Evolutionary conservation across 2,329 filamentous ascomycete species (phyloP), one percentile per base, ranked within the genome.

Genomic region (Aspergillus candidus): DNA sequence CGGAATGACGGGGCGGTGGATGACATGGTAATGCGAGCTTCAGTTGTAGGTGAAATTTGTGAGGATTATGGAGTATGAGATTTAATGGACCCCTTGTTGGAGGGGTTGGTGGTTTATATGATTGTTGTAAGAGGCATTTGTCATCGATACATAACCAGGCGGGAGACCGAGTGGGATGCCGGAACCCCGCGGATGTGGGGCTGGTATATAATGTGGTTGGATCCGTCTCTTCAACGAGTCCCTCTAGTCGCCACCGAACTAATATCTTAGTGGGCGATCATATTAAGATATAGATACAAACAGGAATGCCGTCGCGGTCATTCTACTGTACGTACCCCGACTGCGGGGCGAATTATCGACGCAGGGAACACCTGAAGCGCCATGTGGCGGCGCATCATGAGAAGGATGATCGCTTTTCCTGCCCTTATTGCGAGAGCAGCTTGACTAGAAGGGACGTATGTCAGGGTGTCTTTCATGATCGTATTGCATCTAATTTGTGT

Each of bases 1-100:
- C 78, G 76, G 67, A 79, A 76, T 12, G 57, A 60, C 34, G 47
- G 34, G 13, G 39, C 29, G 4, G 43, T 14, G 8, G 34, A 39
- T 35, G 52, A 53, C 51, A 53, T 53, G 2, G 18, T 47, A 18
- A 30, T 12, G 2, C 4, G 33, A 10, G 15, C 11, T 29, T 4
- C 12, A 13, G 11, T 17, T 30, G 11, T 17, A 33, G 8, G 27
- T 2, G 15, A 14, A 12, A 14, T 32, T 33, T 4, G 29, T 11
- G 11, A 12, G 10, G 11, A 31, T 10, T 27, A 2, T 34, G 5
- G 1, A 4, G n/a, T 32, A 6, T 7, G 35, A 34, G 13, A 32
- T 30, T n/a, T 10, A 15, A n/a, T 3, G 27, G 14, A 6, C 12
- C 38, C 22, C 22, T 2, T 10, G 6, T 27, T 10, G 6, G 6